Conservation (phyloP, 2,329 filamentous ascomycete genomes). For the Colletotrichum endophyticum region DNA sequence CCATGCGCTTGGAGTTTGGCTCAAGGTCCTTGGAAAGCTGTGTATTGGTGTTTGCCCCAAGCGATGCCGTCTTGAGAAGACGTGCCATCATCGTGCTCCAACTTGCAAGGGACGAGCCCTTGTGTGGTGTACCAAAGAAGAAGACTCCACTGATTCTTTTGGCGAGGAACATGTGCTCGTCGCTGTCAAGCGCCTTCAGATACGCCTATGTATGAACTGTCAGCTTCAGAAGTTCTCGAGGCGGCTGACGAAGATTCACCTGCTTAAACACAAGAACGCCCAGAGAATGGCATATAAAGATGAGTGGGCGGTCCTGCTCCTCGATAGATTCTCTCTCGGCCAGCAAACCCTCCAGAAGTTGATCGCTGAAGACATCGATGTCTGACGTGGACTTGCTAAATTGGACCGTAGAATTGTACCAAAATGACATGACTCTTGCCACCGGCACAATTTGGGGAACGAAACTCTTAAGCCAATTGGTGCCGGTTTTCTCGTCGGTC, state of each 20-base stretch:
- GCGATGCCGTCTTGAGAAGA: neutral
- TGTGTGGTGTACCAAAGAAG: constrained; percentile 26
- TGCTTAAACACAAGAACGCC: neutral
- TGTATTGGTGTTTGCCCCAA: neutral
- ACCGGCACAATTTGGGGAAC: neutral
- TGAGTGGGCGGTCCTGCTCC: neutral
- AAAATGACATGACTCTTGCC: neutral
- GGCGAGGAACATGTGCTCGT: neutral
- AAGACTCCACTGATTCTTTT: constrained; percentile 9
- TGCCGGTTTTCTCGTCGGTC: neutral
- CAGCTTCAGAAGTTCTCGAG: neutral
- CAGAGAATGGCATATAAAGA: neutral
- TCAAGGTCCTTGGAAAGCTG: neutral
- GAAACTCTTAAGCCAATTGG: neutral
- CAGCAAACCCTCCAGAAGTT: neutral
- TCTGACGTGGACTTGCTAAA: constrained; percentile 7
- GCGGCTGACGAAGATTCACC: neutral
- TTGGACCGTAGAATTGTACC: neutral
- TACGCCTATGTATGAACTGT: neutral
- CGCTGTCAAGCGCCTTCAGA: neutral
- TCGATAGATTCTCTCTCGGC: neutral
- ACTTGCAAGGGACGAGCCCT: neutral
- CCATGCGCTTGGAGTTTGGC: neutral
- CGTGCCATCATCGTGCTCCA: neutral
- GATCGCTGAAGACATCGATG: neutral